Conservation (phyloP, 345 rosid species). For the Populus deltoides region DNA sequence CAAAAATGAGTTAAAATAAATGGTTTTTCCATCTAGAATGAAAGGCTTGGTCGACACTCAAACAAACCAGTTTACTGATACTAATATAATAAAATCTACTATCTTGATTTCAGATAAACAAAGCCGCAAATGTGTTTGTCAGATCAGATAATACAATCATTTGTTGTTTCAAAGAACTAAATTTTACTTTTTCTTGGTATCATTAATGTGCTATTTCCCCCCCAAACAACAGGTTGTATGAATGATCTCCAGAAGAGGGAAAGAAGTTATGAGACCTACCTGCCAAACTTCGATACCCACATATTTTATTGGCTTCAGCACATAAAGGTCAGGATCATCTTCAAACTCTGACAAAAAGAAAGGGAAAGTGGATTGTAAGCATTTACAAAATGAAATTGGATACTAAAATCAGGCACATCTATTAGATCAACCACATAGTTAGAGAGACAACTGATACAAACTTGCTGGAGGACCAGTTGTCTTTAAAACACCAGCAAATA, state of each 20-base stretch:
- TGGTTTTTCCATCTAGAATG: background rate
- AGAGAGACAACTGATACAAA: background rate
- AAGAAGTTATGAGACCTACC: constrained; percentile 31
- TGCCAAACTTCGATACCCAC: constrained; percentile 98
- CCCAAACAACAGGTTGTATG: background rate
- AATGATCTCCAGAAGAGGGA: background rate
- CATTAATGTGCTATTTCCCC: background rate
- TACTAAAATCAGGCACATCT: background rate
- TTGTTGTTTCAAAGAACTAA: background rate
- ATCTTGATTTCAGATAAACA: background rate
- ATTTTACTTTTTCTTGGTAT: background rate
- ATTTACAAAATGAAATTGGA: background rate
- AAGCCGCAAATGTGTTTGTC: background rate
- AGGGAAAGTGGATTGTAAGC: background rate
- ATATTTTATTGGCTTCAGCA: constrained; percentile 76
- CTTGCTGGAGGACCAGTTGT: background rate
- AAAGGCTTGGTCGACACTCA: background rate
- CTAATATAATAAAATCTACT: background rate
- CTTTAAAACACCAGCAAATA: background rate
- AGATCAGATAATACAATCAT: background rate
- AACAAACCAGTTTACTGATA: background rate
- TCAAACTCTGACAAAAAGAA: constrained; percentile 62
- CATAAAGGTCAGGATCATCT: constrained; percentile 96
- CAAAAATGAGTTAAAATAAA: background rate
- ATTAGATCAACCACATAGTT: background rate